These are phyloP conservation scores for Speleostelium caveatum DNA, from an alignment of 78 protist species.

Conservation along the genomic window DNA sequence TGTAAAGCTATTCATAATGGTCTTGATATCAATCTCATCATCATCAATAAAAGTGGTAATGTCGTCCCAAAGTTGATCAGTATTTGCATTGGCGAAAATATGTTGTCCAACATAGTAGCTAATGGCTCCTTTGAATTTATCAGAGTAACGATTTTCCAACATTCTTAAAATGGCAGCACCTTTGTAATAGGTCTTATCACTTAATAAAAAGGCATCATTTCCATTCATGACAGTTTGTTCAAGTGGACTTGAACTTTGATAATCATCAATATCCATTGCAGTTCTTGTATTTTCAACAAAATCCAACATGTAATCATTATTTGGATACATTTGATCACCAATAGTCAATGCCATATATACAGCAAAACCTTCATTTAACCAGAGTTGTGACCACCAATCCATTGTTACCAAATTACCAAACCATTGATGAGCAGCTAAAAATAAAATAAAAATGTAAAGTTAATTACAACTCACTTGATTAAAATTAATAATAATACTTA, in stretches of 20 bases:
- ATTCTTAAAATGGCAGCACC: slow-evolving; percentile 89
- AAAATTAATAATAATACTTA: no score
- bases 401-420: slow-evolving; percentile 97
- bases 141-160: slow-evolving; percentile 83
- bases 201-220: slow-evolving; percentile 89
- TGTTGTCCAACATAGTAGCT: slow-evolving; percentile 72
- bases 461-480: no score
- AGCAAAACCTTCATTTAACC: slow-evolving; percentile 96
- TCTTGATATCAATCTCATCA: slow-evolving; percentile 52
- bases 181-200: slow-evolving; percentile 91
- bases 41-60: slow-evolving; percentile 50
- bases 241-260: slow-evolving; percentile 88
- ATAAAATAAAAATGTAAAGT: no score
- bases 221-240: slow-evolving; percentile 85
- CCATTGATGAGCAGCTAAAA: slow-evolving; percentile 91
- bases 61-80: slow-evolving; percentile 93
- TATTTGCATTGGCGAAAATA: slow-evolving; percentile 79
- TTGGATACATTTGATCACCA: slow-evolving; percentile 86
- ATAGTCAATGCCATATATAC: slow-evolving; percentile 83
- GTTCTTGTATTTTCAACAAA: slow-evolving; percentile 40
- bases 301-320: slow-evolving; percentile 85
- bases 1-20: slow-evolving; percentile 88
- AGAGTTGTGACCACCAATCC: slow-evolving; percentile 96
- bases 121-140: slow-evolving; percentile 84
- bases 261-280: slow-evolving; percentile 88